These are phyloP conservation scores for Chenopodium album DNA, from an alignment of 148 eudicot species.

Conservation along the genomic window DNA sequence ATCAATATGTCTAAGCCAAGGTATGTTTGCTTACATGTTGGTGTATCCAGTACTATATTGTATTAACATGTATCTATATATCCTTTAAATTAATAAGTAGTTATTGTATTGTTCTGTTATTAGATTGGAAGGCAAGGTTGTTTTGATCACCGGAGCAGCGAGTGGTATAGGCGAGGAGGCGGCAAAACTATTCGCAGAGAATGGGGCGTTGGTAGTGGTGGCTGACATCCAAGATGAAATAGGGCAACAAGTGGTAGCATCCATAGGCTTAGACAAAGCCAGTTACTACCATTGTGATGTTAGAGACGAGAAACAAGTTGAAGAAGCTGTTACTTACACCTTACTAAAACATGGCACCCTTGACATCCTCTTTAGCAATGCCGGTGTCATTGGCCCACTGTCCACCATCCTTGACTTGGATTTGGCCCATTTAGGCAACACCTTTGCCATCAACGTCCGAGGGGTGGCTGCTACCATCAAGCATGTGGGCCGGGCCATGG, in stretches of 20 bases:
- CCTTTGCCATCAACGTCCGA: conserved; percentile 55
- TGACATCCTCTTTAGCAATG: conserved; percentile 60
- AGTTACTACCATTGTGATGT: conserved; percentile 58
- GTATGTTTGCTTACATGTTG: background rate
- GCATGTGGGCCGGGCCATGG: conserved; percentile 65
- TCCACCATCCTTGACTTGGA: conserved; percentile 50
- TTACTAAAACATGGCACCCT: conserved; percentile 42
- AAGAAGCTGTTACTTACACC: conserved; percentile 34
- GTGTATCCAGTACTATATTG: background rate
- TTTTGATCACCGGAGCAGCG: conserved; percentile 59
- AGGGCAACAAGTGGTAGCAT: conserved; percentile 33
- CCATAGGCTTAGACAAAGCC: conserved; percentile 33
- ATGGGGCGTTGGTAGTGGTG: conserved; percentile 44
- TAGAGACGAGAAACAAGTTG: conserved; percentile 50
- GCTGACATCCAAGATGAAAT: conserved; percentile 62
- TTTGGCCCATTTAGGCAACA: conserved; percentile 39
- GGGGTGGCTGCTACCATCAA: conserved; percentile 60
- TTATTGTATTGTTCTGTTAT: background rate
- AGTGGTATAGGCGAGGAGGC: conserved; percentile 63
- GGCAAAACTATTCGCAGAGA: conserved; percentile 35
- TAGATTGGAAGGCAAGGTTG: conserved; percentile 61
- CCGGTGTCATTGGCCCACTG: conserved; percentile 53
- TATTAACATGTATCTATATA: background rate
- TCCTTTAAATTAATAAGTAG: too few species aligned
- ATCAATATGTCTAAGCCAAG: conserved; percentile 13